Percentiles rank a stretch among this genome's conserved stretches.
These are phyloP conservation scores for Dactylonectria estremocensis DNA, from an alignment of 2,329 filamentous ascomycete species.

Conservation along the genomic window DNA sequence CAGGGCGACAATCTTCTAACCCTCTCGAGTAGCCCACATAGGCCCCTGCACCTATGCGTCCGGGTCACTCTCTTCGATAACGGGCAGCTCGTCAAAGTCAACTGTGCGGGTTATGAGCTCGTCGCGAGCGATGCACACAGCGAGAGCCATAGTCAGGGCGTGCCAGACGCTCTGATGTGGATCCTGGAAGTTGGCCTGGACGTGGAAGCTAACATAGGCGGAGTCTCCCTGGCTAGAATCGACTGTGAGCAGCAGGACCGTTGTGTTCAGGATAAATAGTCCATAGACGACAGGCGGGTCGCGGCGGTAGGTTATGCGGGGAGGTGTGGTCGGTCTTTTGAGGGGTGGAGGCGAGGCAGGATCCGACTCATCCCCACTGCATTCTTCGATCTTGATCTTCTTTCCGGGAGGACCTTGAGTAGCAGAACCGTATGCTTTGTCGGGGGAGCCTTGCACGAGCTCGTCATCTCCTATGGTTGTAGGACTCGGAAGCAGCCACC, in stretches of 20 bases:
- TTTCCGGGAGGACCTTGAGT: background rate
- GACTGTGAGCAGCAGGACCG: constrained; percentile 57
- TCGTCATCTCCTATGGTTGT: constrained; percentile 26
- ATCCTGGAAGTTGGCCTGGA: constrained; percentile 59
- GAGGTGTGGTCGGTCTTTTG: constrained; percentile 24
- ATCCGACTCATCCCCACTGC: background rate
- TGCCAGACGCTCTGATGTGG: constrained; percentile 61
- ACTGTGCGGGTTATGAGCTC: constrained; percentile 53
- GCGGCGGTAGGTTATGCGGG: constrained; percentile 45
- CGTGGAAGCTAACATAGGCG: constrained; percentile 60
- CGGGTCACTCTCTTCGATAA: constrained; percentile 55
- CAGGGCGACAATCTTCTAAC: background rate
- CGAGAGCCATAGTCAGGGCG: constrained; percentile 59
- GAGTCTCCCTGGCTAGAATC: constrained; percentile 56
- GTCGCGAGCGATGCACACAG: constrained; percentile 58
- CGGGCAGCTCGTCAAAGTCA: constrained; percentile 54
- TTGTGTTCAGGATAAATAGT: constrained; percentile 58
- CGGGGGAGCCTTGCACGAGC: constrained; percentile 8
- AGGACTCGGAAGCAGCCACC: constrained; percentile 21
- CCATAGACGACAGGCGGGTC: constrained; percentile 60
- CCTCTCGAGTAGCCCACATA: background rate
- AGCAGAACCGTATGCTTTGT: background rate
- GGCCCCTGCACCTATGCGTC: constrained; percentile 50
- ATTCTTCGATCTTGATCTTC: background rate
- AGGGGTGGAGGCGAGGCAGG: background rate